Conservation (phyloP, 1,284 basidiomycete species). For the Chondrostereum purpureum region DNA sequence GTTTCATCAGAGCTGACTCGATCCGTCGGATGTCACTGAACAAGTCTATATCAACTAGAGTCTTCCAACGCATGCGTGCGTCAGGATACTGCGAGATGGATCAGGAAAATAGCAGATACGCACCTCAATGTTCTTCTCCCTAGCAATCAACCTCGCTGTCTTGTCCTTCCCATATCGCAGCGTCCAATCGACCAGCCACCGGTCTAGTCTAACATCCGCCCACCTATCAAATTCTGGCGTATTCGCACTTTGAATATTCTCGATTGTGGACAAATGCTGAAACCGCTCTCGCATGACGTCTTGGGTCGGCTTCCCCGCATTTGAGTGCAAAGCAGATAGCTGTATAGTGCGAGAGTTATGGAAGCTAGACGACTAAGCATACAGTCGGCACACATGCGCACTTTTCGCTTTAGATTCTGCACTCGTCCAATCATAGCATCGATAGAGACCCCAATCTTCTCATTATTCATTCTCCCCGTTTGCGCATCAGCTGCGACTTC, state of each 20-base stretch:
- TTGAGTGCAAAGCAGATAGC: conserved; percentile 67
- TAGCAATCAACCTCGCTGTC: conserved; percentile 64
- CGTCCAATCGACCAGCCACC: conserved; percentile 93
- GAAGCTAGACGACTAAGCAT: conserved; percentile 9
- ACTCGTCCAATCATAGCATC: conserved; percentile 73
- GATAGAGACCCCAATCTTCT: conserved; percentile 55
- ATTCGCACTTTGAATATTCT: conserved; percentile 43
- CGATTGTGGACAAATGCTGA: conserved; percentile 59
- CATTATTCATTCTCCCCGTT: conserved; percentile 30
- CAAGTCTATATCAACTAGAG: conserved; percentile 84
- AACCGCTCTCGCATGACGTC: conserved; percentile 68
- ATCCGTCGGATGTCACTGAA: conserved; percentile 86
- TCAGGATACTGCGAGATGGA: conserved; percentile 13
- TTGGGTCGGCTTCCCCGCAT: conserved; percentile 58
- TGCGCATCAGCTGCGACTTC: conserved; percentile 46
- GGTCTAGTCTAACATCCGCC: conserved; percentile 75
- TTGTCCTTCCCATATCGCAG: conserved; percentile 68
- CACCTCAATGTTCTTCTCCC: conserved; percentile 69
- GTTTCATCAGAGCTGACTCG: conserved; percentile 68
- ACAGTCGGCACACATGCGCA: conserved; percentile 26
- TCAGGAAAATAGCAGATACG: too few relatives aligned
- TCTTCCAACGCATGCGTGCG: conserved; percentile 33
- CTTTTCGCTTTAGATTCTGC: conserved; percentile 78
- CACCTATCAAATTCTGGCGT: conserved; percentile 64
- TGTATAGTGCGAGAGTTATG: conserved; percentile 22